Evolutionary conservation across 2,329 filamentous ascomycete species (phyloP).

Genomic region (Ilyonectria destructans): DNA sequence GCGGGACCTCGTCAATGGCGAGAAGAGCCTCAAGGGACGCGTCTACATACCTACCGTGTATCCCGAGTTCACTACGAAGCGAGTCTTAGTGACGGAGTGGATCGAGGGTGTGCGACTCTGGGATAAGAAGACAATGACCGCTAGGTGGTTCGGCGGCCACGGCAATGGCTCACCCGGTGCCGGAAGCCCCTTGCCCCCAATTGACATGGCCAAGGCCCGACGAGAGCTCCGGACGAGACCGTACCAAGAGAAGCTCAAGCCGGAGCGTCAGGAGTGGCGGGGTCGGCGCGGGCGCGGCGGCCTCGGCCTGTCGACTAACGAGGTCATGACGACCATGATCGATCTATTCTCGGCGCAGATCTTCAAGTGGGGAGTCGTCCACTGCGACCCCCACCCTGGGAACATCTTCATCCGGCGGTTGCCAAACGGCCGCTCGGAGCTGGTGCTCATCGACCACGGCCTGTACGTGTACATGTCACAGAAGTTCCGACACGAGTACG

Average conservation of each 20-base stretch:
- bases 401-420: constrained; percentile 96
- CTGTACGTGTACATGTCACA: constrained; percentile 94
- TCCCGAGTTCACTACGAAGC: constrained; percentile 83
- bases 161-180: constrained; percentile 85
- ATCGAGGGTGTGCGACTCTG: constrained; percentile 94
- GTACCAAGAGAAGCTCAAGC: constrained; percentile 78
- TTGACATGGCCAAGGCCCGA: constrained; percentile 65
- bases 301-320: constrained; percentile 84
- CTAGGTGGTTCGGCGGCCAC: constrained; percentile 84
- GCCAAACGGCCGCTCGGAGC: constrained; percentile 85
- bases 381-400: constrained; percentile 97
- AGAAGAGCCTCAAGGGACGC: constrained; percentile 82
- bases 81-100: constrained; percentile 97
- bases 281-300: constrained; percentile 83
- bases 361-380: constrained; percentile 95
- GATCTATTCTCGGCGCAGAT: constrained; percentile 98
- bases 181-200: constrained; percentile 72
- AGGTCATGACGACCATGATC: constrained; percentile 97
- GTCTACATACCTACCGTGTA: constrained; percentile 94
- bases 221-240: constrained; percentile 67
- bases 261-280: constrained; percentile 84
- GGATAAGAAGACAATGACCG: constrained; percentile 88
- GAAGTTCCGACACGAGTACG: constrained; percentile 88
- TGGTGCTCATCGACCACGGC: constrained; percentile 97
- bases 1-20: constrained; percentile 81